Conservation (phyloP, 805 yeast genomes). For the Monosporozyma unispora region DNA sequence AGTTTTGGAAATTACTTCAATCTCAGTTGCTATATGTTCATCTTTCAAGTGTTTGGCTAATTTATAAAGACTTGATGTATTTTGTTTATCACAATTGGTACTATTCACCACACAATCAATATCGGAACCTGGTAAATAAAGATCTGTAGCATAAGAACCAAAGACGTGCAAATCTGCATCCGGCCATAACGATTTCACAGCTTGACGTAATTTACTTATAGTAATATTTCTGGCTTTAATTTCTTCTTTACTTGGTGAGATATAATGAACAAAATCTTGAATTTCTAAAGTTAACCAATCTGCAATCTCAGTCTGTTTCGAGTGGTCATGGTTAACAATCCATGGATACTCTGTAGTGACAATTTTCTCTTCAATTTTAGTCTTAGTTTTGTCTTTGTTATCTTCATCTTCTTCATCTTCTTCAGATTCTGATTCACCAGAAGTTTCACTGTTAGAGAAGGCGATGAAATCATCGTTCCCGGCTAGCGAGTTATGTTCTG, state of each 20-base stretch:
- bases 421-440: slow-evolving; percentile 24
- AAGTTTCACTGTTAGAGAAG: slow-evolving; percentile 30
- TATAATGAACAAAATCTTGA: slow-evolving; percentile 71
- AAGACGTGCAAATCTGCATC: slow-evolving; percentile 75
- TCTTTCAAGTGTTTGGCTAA: slow-evolving; percentile 61
- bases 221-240: slow-evolving; percentile 57
- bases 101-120: slow-evolving; percentile 86
- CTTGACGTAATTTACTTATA: slow-evolving; percentile 48
- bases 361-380: neutral
- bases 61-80: slow-evolving; percentile 58
- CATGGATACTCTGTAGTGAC: slow-evolving; percentile 44
- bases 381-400: neutral
- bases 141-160: slow-evolving; percentile 90
- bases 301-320: slow-evolving; percentile 64
- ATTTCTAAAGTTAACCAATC: slow-evolving; percentile 86
- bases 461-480: slow-evolving; percentile 36
- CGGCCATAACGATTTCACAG: slow-evolving; percentile 57
- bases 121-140: slow-evolving; percentile 91
- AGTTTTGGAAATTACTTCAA: slow-evolving; percentile 83
- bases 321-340: slow-evolving; percentile 71
- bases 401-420: slow-evolving; percentile 19
- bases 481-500: slow-evolving; percentile 3
- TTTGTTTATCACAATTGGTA: slow-evolving; percentile 45
- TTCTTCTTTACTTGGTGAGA: slow-evolving; percentile 76
- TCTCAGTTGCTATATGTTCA: slow-evolving; percentile 52